These are phyloP conservation scores for Crotalaria pallida DNA, from an alignment of 306 rosid genomes.

Conservation along the genomic window DNA sequence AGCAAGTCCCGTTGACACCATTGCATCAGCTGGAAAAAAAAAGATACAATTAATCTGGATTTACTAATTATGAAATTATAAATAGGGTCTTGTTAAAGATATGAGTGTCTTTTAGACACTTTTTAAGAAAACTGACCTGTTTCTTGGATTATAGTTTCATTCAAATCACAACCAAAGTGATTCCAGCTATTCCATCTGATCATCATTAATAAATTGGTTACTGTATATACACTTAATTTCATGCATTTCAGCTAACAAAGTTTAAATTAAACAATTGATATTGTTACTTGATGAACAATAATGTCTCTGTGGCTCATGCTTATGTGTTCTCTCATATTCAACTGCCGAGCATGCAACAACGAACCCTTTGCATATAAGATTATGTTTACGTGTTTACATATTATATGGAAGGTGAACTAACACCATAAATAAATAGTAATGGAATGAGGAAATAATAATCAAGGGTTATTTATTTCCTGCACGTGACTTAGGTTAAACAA, in stretches of 20 bases:
- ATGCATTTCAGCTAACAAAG: neutral
- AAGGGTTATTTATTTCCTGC: neutral
- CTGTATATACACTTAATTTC: neutral
- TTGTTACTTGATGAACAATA: neutral
- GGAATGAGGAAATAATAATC: too few relatives aligned
- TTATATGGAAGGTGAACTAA: too few relatives aligned
- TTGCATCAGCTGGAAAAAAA: constrained; percentile 50
- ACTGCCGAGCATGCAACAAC: too few relatives aligned
- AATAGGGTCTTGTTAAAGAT: neutral
- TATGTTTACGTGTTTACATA: too few relatives aligned
- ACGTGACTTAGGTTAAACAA: neutral
- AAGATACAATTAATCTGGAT: neutral
- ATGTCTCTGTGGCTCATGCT: too few relatives aligned
- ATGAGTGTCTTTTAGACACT: neutral
- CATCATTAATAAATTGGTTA: neutral
- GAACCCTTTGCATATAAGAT: too few relatives aligned
- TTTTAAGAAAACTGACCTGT: constrained; percentile 35
- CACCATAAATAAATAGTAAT: too few relatives aligned
- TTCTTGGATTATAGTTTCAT: constrained; percentile 44
- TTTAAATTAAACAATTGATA: neutral
- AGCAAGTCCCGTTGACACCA: too few relatives aligned
- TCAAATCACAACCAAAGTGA: constrained; percentile 46
- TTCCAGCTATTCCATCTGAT: too few relatives aligned
- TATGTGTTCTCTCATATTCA: too few relatives aligned
- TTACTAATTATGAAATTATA: neutral